Conservation (phyloP, 129 eudicot genomes). For the Helianthus annuus region HanXRQr2.0-SUNRISE NC_035438.2:185377-185876, state of each 20-base stretch:
- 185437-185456: not conserved
- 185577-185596: not conserved
- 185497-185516: not conserved
- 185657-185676: conserved; percentile 84
- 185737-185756: conserved; percentile 85
- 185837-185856: conserved; percentile 72
- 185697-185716: conserved; percentile 74
- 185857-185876: conserved; percentile 75
- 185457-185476: not conserved
- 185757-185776: conserved; percentile 61
- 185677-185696: conserved; percentile 96
- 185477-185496: not conserved
- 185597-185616: not conserved
- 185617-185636: not conserved
- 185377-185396: not conserved
- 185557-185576: not conserved
- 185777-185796: conserved; percentile 73
- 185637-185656: conserved; percentile 23
- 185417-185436: not conserved
- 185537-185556: not conserved
- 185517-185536: too few species aligned
- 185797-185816: conserved; percentile 84
- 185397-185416: not conserved
- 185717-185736: conserved; percentile 98
- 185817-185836: conserved; percentile 89